Evolutionary conservation across 2,329 filamentous ascomycete genomes (phyloP).

Genomic region (Ceratocystis albifundus): DNA sequence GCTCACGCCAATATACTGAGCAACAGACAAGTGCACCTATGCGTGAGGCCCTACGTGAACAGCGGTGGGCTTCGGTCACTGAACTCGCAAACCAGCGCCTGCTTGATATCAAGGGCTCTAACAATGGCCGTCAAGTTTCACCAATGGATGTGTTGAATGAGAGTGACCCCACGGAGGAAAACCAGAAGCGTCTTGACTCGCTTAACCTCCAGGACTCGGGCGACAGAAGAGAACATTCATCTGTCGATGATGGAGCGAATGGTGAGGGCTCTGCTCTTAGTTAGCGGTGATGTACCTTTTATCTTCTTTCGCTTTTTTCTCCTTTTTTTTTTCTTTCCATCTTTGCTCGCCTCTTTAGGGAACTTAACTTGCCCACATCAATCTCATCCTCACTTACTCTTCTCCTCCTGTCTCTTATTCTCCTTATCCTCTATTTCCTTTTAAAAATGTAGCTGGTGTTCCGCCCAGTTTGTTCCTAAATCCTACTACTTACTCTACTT

Average conservation of each 20-base stretch:
- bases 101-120: slow-evolving; percentile 30
- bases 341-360: background rate
- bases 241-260: background rate
- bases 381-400: background rate
- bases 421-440: background rate
- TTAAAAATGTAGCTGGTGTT: background rate
- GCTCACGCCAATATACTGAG: slow-evolving; percentile 95
- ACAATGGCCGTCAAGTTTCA: slow-evolving; percentile 32
- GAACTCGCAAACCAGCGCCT: slow-evolving; percentile 67
- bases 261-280: slow-evolving; percentile 11
- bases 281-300: slow-evolving; percentile 13
- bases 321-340: background rate
- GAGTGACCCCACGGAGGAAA: slow-evolving; percentile 69
- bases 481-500: background rate
- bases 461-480: background rate
- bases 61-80: slow-evolving; percentile 77
- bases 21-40: slow-evolving; percentile 86
- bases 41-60: slow-evolving; percentile 67
- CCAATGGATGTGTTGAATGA: slow-evolving; percentile 53
- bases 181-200: slow-evolving; percentile 76
- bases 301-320: slow-evolving; percentile 18
- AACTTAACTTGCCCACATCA: background rate
- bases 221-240: slow-evolving; percentile 42
- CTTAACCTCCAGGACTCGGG: slow-evolving; percentile 74
- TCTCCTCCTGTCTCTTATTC: background rate